These are phyloP conservation scores for Metschnikowia lochheadii DNA, from an alignment of 805 yeast species.

Conservation along the genomic window DNA sequence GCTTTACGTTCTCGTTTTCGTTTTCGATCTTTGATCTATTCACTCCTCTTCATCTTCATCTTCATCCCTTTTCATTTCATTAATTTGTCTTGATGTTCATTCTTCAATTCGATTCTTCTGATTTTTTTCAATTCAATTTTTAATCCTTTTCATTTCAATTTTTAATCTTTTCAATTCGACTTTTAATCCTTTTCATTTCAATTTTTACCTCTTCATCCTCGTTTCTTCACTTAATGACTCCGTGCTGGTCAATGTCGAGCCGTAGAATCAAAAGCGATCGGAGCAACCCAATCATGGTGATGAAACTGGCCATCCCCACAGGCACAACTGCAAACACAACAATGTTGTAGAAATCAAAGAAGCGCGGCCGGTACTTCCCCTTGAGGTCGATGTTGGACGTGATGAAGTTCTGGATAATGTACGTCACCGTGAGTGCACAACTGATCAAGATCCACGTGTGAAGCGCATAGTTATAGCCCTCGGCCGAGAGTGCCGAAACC, in stretches of 20 bases:
- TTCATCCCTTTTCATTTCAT: too few species aligned
- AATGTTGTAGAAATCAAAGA: conserved; percentile 82
- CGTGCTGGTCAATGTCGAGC: conserved; percentile 45
- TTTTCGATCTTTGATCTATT: too few species aligned
- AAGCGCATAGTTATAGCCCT: conserved; percentile 65
- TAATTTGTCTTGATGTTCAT: too few species aligned
- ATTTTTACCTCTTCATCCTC: background rate
- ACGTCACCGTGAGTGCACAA: conserved; percentile 74
- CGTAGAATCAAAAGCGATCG: conserved; percentile 73
- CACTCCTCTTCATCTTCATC: too few species aligned
- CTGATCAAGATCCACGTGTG: conserved; percentile 93
- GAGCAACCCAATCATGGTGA: conserved; percentile 83
- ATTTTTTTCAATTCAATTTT: too few species aligned
- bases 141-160: too few species aligned
- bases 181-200: background rate
- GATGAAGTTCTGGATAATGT: conserved; percentile 81
- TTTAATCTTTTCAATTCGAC: background rate
- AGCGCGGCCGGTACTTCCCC: conserved; percentile 48
- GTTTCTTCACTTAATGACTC: background rate
- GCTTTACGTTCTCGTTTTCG: too few species aligned
- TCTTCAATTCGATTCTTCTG: too few species aligned
- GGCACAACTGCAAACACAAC: conserved; percentile 98
- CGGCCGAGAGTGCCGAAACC: conserved; percentile 59
- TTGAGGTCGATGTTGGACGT: conserved; percentile 67
- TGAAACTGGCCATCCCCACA: conserved; percentile 87